Percentiles rank a stretch among this genome's conserved stretches.
phyloP scores from a whole-genome alignment of 805 yeast genomes.

The Yarrowia osloensis region DNA sequence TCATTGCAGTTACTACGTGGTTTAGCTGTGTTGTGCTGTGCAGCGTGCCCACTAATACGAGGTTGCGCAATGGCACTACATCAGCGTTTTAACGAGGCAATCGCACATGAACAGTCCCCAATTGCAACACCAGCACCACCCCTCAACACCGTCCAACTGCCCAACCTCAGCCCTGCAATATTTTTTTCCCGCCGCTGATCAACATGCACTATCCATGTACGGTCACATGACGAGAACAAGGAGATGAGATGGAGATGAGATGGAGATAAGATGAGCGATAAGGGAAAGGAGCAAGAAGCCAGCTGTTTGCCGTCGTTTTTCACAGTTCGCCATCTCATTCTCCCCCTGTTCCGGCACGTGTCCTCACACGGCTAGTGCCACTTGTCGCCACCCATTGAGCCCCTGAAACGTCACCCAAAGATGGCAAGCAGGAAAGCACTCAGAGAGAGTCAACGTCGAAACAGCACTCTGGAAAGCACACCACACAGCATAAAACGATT shows the following conservation, averaged over 20 bases:
- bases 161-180: neutral
- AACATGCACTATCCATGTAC: conserved; percentile 4
- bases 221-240: conserved; percentile 9
- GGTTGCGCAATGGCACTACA: neutral
- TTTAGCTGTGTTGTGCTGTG: neutral
- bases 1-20: no score
- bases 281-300: neutral
- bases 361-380: neutral
- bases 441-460: no score
- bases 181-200: neutral
- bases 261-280: neutral
- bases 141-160: neutral
- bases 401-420: no score
- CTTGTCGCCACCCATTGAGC: no score
- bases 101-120: no score
- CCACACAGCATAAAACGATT: no score
- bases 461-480: no score
- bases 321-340: no score
- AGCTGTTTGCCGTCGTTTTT: no score
- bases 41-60: no score
- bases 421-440: no score
- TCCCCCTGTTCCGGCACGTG: no score
- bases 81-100: neutral
- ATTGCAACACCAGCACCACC: neutral
- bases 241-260: neutral